Evolutionary conservation across 768 basidiomycete genomes (phyloP), one percentile per base, ranked within the genome.

Genomic region (Dendrothele bispora): DNA sequence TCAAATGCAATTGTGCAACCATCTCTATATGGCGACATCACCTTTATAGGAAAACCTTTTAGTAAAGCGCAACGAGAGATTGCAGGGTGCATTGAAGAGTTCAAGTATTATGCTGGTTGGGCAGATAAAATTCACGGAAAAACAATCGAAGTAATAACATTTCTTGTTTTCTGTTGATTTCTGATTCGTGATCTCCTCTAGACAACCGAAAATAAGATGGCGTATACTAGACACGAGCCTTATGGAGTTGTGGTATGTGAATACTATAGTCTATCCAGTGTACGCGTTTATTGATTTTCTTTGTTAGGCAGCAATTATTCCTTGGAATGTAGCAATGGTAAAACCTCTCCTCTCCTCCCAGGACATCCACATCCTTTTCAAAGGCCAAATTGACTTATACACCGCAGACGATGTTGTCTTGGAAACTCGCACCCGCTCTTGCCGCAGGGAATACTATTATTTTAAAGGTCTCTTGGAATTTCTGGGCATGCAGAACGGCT

Each of bases 281-380:
- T n/a, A n/a, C n/a, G n/a, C n/a, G n/a, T n/a, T n/a, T n/a, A n/a
- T n/a, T n/a, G n/a, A n/a, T n/a, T n/a, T n/a, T n/a, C n/a, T n/a
- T n/a, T n/a, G n/a, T n/a, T n/a, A 63, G 61, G 70, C 68, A n/a
- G 67, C 71, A 45, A 52, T 44, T 43, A 49, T 49, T 20, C 48
- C 85, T 4, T 86, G 84, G 84, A 83, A 82, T 66, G 79, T 78
- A 61, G 79, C 77, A 37, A 48, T 83, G 38, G 61, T 78, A n/a
- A 32, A n/a, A 10, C 30, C 10, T 32, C 30, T n/a, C 30, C 30
- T 14, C 10, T 32, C 10, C 30, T 32, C 30, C n/a, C n/a, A 5
- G 24, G 22, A 11, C 29, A 28, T 17, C 25, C 18, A 22, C n/a
- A n/a, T n/a, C n/a, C n/a, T 27, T 62, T 66, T n/a, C 7, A 43